These are phyloP conservation scores for Mycena maculata DNA, from an alignment of 768 basidiomycete genomes.

Conservation along the genomic window DNA sequence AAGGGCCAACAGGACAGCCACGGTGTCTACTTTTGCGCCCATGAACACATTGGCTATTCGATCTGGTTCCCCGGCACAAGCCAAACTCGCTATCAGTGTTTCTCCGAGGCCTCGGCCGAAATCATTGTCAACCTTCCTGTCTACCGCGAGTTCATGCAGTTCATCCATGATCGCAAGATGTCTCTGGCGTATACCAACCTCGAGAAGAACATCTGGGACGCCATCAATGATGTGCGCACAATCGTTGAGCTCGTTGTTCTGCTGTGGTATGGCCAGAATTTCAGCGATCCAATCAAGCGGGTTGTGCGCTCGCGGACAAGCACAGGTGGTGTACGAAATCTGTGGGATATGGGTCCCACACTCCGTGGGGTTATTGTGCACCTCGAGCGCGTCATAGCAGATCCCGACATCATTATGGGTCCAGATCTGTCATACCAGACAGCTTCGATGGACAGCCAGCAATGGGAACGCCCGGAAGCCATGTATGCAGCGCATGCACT, in stretches of 20 bases:
- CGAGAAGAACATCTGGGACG: slow-evolving; percentile 43
- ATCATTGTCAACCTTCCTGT: slow-evolving; percentile 38
- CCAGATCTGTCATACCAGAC: neutral
- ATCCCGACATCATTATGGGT: neutral
- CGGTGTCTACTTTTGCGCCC: slow-evolving; percentile 27
- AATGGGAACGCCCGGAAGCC: slow-evolving; percentile 22
- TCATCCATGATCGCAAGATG: slow-evolving; percentile 43
- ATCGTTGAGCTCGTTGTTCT: slow-evolving; percentile 32
- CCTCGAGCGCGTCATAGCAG: neutral
- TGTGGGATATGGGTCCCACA: neutral
- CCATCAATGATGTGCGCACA: slow-evolving; percentile 34
- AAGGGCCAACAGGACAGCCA: slow-evolving; percentile 43
- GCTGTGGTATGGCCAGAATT: slow-evolving; percentile 17
- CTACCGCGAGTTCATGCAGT: slow-evolving; percentile 40
- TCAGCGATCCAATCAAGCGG: slow-evolving; percentile 15
- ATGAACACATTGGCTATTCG: slow-evolving; percentile 28
- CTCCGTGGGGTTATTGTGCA: neutral
- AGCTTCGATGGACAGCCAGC: slow-evolving; percentile 10
- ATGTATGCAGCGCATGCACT: slow-evolving; percentile 13
- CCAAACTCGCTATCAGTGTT: slow-evolving; percentile 45
- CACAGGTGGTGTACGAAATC: neutral
- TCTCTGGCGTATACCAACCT: slow-evolving; percentile 35
- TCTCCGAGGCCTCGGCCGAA: slow-evolving; percentile 41
- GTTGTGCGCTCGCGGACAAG: neutral
- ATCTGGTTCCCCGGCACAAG: slow-evolving; percentile 46